phyloP scores from a whole-genome alignment of 116 monocot genomes.

The Trichopus zeylanicus region DNA sequence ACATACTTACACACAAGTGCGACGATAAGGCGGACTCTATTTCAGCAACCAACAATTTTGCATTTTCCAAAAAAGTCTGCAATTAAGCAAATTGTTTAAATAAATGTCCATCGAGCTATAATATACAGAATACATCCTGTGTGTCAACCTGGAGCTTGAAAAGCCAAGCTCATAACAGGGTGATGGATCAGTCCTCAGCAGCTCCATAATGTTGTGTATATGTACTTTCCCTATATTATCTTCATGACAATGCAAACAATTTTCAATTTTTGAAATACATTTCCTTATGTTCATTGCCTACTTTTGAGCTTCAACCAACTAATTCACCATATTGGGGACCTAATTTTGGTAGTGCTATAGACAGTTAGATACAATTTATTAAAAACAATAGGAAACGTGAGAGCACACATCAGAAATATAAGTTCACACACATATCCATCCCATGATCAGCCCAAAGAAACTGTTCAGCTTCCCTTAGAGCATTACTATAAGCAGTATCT shows the following conservation, averaged over 20 bases:
- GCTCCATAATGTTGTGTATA: constrained; percentile 32
- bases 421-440: constrained; percentile 59
- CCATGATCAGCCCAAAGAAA: constrained; percentile 82
- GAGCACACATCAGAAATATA: background rate
- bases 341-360: constrained; percentile 9
- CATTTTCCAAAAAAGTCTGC: constrained; percentile 46
- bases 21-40: constrained; percentile 40
- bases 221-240: constrained; percentile 26
- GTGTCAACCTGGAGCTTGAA: constrained; percentile 42
- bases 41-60: constrained; percentile 32
- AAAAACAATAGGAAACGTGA: background rate
- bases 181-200: constrained; percentile 34
- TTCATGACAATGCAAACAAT: constrained; percentile 6
- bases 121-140: background rate
- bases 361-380: constrained; percentile 9
- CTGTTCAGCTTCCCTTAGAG: constrained; percentile 60
- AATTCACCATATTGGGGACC: constrained; percentile 52
- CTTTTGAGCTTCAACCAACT: constrained; percentile 41
- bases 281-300: constrained; percentile 36
- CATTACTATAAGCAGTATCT: constrained; percentile 26
- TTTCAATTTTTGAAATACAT: constrained; percentile 32
- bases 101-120: background rate
- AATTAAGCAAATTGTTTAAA: background rate
- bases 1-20: constrained; percentile 30
- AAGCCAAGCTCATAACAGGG: constrained; percentile 47